These are phyloP conservation scores for Solanum sejunctum DNA, from an alignment of 257 asterid species.

Conservation along the genomic window DNA sequence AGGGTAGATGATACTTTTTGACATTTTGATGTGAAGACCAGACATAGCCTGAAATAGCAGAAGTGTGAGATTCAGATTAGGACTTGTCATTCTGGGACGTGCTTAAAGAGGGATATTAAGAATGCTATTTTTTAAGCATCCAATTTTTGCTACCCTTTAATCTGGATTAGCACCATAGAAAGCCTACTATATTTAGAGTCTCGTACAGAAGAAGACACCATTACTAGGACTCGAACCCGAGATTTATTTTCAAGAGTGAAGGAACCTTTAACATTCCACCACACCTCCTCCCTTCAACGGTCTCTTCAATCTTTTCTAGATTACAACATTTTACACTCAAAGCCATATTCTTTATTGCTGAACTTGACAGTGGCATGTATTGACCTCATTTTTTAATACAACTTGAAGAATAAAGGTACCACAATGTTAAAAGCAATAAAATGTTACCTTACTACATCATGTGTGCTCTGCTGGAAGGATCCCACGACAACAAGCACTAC, in stretches of 20 bases:
- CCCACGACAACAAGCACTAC: conserved; percentile 51
- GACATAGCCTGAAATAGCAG: neutral
- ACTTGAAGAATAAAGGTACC: neutral
- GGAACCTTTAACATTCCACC: neutral
- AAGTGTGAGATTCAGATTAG: neutral
- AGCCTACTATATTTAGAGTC: neutral
- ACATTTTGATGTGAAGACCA: neutral
- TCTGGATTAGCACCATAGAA: neutral
- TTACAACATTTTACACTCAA: neutral
- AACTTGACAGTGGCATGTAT: neutral
- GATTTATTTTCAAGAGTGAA: too few species aligned
- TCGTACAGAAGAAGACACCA: neutral
- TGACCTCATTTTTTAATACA: neutral
- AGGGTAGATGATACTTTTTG: neutral
- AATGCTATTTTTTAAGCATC: neutral
- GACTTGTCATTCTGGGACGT: neutral
- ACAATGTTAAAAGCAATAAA: neutral
- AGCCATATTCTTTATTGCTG: neutral
- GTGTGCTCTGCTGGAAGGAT: conserved; percentile 67
- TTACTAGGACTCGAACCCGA: neutral
- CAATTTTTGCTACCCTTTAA: neutral
- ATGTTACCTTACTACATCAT: conserved; percentile 16
- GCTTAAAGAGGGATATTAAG: too few species aligned
- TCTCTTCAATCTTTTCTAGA: neutral
- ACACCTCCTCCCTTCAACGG: neutral